Evolutionary conservation across 2,329 filamentous ascomycete genomes (phyloP), one percentile per base, ranked within the genome.

Genomic region (Alternaria dauci): DNA sequence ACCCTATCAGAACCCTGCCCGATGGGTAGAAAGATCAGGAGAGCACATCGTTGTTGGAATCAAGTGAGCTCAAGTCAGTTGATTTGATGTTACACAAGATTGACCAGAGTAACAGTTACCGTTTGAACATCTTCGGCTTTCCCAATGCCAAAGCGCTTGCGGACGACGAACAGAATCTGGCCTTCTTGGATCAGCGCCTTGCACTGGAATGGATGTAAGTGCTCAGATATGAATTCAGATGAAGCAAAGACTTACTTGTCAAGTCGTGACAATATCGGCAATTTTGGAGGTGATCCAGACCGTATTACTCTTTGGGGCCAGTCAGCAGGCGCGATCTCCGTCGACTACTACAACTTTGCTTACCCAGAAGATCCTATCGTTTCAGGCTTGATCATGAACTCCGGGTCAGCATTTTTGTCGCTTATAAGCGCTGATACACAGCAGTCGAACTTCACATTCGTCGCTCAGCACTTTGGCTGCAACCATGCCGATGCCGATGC

Each of bases 301-400:
- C 63, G 72, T 20, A 81, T 82, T 43, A 78, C 71, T 6, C 67
- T 81, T 3, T 81, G 76, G 73, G 79, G 79, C 3, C 78, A 80
- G 34, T 75, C 74, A 1, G 74, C 78, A 11, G 79, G 79, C 1
- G 75, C 75, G 11, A 71, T 79, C 3, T 71, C 78, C 1, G 80
- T 81, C 0, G 83, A 86, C 62, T 80, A 81, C 67, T 84, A 81
- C 75, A 77, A 81, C 5, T 86, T 84, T 52, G 81, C 84, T 3
- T 84, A 82, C 48, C 65, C 66, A 2, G 57, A 81, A 0, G 82
- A 86, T 42, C 82, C 84, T 6, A 86, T 86, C 25, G 79, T 73
- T 5, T 61, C 62, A 5, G 61, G 66, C 41, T 47, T 71, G 20
- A 75, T 76, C 23, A 66, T 73, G 65, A 59, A 70, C 47, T 74